Base-by-base conservation (phyloP, 2,329 filamentous ascomycete species). In the Botrytis elliptica region DNA sequence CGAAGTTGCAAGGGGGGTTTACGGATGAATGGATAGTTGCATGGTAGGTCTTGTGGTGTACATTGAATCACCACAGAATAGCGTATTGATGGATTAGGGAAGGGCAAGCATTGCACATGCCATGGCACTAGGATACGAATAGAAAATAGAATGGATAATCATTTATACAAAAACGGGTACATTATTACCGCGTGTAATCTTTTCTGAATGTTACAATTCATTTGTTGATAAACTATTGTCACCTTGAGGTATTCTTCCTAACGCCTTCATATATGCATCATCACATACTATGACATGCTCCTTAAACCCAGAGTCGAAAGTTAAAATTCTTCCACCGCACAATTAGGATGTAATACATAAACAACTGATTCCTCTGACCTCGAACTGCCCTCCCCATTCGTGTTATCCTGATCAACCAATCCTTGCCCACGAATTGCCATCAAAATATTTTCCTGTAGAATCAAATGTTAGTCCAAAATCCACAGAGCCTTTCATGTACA, bases 291-390 rank as follows among this genome's bases (percentile, higher is more conserved):
- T 60, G 22, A 12, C 29, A 59, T 38, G 29, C 22, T 62, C 22
- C 55, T 63, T 29, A 18, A 25, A 63, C 10, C 40, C 55, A 20
- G 8, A 44, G 20, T 33, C 12, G 46, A 71, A 66, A 12, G 16
- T 52, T 52, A 79, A 71, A 79, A 78, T 74, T 82, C 80, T 77
- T 97, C 95, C 16, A 97, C 87, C 0, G 93, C 93, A 81, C 93
- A 97, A 84, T 98, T 98, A 74, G 96, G 96, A 84, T 99, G 96
- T 77, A 99, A 81, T 40, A 98, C 92, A 81, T 98, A 99, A 70
- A 96, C 88, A 7, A 92, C 85, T 79, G 85, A 86, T 76, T 84
- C 84, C 18, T 81, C 81, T 42, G 77, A 75, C 25, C 84, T 82
- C 36, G 86, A 84, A 65, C 82, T 81, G 60, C 83, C 84, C 76